Conservation (phyloP, 495 filamentous ascomycete genomes). For the Darksidea phi region DNA sequence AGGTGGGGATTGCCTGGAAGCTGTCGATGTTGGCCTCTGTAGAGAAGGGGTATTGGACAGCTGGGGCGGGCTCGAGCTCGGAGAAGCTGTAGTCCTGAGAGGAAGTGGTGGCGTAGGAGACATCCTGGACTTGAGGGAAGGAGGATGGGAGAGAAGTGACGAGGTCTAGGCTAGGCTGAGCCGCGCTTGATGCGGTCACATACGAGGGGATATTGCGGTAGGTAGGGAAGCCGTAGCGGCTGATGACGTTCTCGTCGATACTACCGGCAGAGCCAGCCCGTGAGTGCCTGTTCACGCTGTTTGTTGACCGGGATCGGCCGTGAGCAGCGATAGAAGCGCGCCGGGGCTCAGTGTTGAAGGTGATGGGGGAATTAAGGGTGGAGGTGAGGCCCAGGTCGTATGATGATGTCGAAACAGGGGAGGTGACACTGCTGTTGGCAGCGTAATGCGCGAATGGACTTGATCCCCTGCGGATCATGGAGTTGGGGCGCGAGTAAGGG, state of each 20-base stretch:
- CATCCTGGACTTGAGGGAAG: constrained; percentile 31
- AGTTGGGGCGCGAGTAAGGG: constrained; percentile 44
- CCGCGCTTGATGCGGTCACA: constrained; percentile 42
- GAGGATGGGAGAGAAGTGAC: constrained; percentile 31
- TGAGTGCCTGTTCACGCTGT: constrained; percentile 47
- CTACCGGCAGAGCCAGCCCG: constrained; percentile 58
- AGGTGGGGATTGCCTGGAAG: constrained; percentile 50
- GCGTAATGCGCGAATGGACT: constrained; percentile 57
- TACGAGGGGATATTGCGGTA: constrained; percentile 77
- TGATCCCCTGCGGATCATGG: constrained; percentile 56
- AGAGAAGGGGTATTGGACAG: constrained; percentile 42
- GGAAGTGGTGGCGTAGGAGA: constrained; percentile 18
- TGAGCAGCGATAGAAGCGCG: constrained; percentile 44
- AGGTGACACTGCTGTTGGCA: constrained; percentile 52
- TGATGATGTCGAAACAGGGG: constrained; percentile 51
- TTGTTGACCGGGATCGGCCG: constrained; percentile 59
- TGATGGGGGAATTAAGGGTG: constrained; percentile 66
- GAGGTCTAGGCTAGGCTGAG: constrained; percentile 31
- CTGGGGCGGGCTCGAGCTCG: constrained; percentile 46
- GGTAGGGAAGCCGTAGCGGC: constrained; percentile 73
- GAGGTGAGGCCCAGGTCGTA: constrained; percentile 45
- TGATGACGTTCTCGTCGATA: constrained; percentile 64
- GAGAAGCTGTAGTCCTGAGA: constrained; percentile 44
- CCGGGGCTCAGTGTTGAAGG: constrained; percentile 55
- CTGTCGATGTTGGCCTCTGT: constrained; percentile 45